A percentile compares a stretch with the other conserved stretches of the same genome.
These are phyloP conservation scores for Cicer arietinum DNA, from an alignment of 306 rosid genomes.

Conservation along the genomic window DNA sequence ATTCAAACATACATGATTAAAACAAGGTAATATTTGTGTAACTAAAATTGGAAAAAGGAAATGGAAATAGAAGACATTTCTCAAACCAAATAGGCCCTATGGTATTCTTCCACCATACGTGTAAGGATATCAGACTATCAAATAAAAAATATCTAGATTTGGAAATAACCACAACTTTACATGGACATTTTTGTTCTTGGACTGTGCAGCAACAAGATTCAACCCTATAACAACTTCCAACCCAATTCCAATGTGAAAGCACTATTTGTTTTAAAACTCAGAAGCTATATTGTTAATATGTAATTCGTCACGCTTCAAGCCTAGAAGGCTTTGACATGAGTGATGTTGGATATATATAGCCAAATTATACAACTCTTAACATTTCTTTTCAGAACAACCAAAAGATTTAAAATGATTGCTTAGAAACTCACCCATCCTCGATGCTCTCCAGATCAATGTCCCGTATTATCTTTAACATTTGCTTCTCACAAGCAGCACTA, in stretches of 20 bases:
- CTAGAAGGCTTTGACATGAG: slow-evolving; percentile 28
- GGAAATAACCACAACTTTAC: neutral
- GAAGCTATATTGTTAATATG: slow-evolving; percentile 24
- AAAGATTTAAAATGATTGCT: slow-evolving; percentile 32
- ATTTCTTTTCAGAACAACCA: neutral
- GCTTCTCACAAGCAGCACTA: slow-evolving; percentile 92
- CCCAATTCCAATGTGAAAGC: slow-evolving; percentile 5
- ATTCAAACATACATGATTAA: slow-evolving; percentile 17
- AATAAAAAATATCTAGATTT: slow-evolving; percentile 4
- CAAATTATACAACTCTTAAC: slow-evolving; percentile 20
- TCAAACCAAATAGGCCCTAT: slow-evolving; percentile 13
- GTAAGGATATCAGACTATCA: slow-evolving; percentile 5
- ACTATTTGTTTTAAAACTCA: slow-evolving; percentile 7
- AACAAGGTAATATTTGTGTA: neutral
- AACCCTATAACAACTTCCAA: slow-evolving; percentile 22
- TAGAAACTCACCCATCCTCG: slow-evolving; percentile 81
- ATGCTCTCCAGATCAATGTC: slow-evolving; percentile 80
- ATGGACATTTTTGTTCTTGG: slow-evolving; percentile 8
- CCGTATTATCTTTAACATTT: slow-evolving; percentile 75
- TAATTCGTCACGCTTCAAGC: slow-evolving; percentile 29
- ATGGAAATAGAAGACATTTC: neutral
- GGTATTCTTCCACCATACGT: slow-evolving; percentile 4
- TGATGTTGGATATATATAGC: slow-evolving; percentile 19
- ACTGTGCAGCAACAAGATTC: slow-evolving; percentile 2
- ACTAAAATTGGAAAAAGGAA: neutral